Evolutionary conservation across 108 stramenopile genomes (phyloP), one percentile per base, ranked within the genome.

Genomic region (Nitzschia sp.): DNA sequence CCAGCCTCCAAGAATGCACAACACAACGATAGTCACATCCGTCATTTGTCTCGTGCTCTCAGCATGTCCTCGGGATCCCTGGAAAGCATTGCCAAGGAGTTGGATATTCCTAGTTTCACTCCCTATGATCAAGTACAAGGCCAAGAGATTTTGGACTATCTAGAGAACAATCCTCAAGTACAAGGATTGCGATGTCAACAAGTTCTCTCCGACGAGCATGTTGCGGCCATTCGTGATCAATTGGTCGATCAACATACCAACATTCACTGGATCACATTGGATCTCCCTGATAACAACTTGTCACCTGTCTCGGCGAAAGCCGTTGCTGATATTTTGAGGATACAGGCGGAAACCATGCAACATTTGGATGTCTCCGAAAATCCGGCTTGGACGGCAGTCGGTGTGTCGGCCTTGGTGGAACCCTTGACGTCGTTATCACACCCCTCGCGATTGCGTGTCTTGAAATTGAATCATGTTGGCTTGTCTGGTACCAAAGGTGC

Each of bases 331-430:
- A 76, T 81, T 29, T 22, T 81, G 19, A 10, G 24, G 22, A 48
- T 46, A 0, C 67, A 67, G 15, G 22, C 39, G 10, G 62, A 69
- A 41, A 76, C 55, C 15, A 43, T 81, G 43, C 39, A 11, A 11
- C 10, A 65, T 22, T 25, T 81, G 24, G 73, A 76, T 68, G 43
- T 83, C 5, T 52, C 69, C 10, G 38, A 64, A n/a, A 78, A 83
- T 72, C 58, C 73, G 19, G 15, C 75, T 2, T 50, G 40, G 42
- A 25, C 50, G 0, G 60, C 64, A 43, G 3, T 34, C 29, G 77
- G 77, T 21, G 21, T 75, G 0, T 40, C 53, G 7, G 39, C 55
- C 11, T 15, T 70, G 37, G 3, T 79, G n/a, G 67, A 57, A 21
- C 70, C 60, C 19, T 42, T 79, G 46, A 19, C 60, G 37, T 10